These are phyloP conservation scores for Nicotiana paniculata DNA, from an alignment of 257 asterid species.

Conservation along the genomic window DNA sequence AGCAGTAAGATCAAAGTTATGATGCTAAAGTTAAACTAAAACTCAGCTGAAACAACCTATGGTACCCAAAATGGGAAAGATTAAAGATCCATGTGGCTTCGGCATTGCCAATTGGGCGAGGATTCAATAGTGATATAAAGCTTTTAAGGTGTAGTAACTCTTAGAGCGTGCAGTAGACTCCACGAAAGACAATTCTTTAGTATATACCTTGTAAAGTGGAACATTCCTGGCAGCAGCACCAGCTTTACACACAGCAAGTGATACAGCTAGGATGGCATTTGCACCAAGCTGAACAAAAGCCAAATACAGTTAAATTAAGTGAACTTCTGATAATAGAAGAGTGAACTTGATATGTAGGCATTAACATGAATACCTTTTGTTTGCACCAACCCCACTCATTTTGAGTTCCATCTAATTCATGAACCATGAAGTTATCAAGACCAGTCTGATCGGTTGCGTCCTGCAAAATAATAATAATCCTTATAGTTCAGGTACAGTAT, in stretches of 20 bases:
- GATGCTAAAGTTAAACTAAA: no score
- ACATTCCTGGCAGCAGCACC: slow-evolving; percentile 71
- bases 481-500: neutral
- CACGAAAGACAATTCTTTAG: neutral
- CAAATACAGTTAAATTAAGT: neutral
- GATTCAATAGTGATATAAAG: neutral
- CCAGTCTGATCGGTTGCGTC: slow-evolving; percentile 85
- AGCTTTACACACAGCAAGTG: slow-evolving; percentile 95
- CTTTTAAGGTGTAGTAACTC: neutral
- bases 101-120: neutral
- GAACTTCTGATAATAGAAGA: neutral
- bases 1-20: neutral
- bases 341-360: neutral
- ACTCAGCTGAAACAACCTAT: no score
- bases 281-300: slow-evolving; percentile 80
- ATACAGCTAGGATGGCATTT: slow-evolving; percentile 91
- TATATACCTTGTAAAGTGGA: slow-evolving; percentile 87
- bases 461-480: slow-evolving; percentile 29
- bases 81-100: neutral
- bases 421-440: slow-evolving; percentile 91
- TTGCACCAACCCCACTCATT: slow-evolving; percentile 99
- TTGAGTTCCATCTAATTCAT: slow-evolving; percentile 89
- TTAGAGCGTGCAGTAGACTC: neutral
- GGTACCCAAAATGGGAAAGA: neutral
- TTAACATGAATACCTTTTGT: slow-evolving; percentile 53